Conservation (phyloP, 2,329 filamentous ascomycete species). For the Rhynchosporium secalis region DNA sequence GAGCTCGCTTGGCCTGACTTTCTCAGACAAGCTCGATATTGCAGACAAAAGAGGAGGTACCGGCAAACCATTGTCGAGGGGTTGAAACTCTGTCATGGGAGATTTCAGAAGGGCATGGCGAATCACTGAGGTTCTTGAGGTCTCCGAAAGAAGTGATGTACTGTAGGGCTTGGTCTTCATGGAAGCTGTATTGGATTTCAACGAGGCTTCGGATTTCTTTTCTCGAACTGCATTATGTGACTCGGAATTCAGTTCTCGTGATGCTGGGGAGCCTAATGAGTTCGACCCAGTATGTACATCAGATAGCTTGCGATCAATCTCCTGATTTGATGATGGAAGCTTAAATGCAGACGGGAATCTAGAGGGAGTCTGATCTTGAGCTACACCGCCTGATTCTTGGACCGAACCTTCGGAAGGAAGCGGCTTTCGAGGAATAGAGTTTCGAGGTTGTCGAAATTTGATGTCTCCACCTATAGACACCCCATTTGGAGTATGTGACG, state of each 20-base stretch:
- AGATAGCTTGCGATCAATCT: neutral
- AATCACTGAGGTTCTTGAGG: constrained; percentile 30
- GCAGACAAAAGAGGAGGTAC: constrained; percentile 31
- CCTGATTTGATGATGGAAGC: neutral
- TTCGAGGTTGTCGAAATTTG: neutral
- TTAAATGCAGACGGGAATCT: neutral
- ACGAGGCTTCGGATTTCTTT: constrained; percentile 26
- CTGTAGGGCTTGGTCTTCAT: constrained; percentile 26
- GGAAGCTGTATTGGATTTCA: constrained; percentile 24
- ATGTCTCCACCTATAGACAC: neutral
- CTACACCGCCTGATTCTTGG: neutral
- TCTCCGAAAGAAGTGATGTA: constrained; percentile 32
- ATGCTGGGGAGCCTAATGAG: neutral
- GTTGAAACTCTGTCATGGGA: constrained; percentile 24
- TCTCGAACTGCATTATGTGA: constrained; percentile 8
- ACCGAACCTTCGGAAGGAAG: neutral
- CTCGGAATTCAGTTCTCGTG: neutral
- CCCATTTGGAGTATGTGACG: neutral
- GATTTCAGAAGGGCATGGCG: constrained; percentile 36
- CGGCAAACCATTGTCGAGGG: constrained; percentile 32
- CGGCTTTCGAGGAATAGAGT: constrained; percentile 12
- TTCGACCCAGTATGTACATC: neutral
- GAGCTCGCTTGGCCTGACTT: neutral
- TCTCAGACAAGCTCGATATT: constrained; percentile 13
- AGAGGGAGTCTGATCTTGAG: neutral